These are phyloP conservation scores for Rutstroemia sp. DNA, from an alignment of 2,329 filamentous ascomycete species.

Conservation along the genomic window DNA sequence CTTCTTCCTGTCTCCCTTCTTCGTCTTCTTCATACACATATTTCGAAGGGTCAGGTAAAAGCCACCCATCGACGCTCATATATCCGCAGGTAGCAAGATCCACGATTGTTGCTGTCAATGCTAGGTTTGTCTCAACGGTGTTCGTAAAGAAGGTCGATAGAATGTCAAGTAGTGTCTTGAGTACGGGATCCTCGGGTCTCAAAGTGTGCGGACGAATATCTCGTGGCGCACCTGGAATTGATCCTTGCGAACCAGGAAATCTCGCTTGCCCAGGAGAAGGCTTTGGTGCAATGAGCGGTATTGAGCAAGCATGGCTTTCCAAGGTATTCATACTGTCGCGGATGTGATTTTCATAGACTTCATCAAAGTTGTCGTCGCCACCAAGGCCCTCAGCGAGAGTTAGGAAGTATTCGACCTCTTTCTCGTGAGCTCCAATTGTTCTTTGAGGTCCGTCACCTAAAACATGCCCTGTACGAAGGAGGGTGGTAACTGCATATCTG, in stretches of 20 bases:
- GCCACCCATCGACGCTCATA: slow-evolving; percentile 83
- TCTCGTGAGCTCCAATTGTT: slow-evolving; percentile 67
- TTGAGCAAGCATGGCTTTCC: slow-evolving; percentile 67
- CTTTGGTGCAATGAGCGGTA: slow-evolving; percentile 58
- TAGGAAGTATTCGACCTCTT: slow-evolving; percentile 67
- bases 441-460: slow-evolving; percentile 47
- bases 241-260: slow-evolving; percentile 46
- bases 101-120: slow-evolving; percentile 75
- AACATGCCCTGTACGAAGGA: slow-evolving; percentile 60
- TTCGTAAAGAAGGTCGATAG: slow-evolving; percentile 82
- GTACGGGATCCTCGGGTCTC: slow-evolving; percentile 52
- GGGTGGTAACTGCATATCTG: slow-evolving; percentile 70
- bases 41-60: slow-evolving; percentile 63
- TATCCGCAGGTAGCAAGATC: slow-evolving; percentile 79
- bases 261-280: slow-evolving; percentile 49
- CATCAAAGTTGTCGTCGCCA: slow-evolving; percentile 62
- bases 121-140: slow-evolving; percentile 83
- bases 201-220: slow-evolving; percentile 56
- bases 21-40: slow-evolving; percentile 49
- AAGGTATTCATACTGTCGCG: slow-evolving; percentile 63
- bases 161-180: slow-evolving; percentile 60
- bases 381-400: slow-evolving; percentile 61
- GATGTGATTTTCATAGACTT: slow-evolving; percentile 63
- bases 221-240: slow-evolving; percentile 51
- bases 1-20: slow-evolving; percentile 24